Evolutionary conservation across 495 filamentous ascomycete genomes (phyloP), one percentile per base, ranked within the genome.

Genomic region (Talaromyces stipitatus): DNA sequence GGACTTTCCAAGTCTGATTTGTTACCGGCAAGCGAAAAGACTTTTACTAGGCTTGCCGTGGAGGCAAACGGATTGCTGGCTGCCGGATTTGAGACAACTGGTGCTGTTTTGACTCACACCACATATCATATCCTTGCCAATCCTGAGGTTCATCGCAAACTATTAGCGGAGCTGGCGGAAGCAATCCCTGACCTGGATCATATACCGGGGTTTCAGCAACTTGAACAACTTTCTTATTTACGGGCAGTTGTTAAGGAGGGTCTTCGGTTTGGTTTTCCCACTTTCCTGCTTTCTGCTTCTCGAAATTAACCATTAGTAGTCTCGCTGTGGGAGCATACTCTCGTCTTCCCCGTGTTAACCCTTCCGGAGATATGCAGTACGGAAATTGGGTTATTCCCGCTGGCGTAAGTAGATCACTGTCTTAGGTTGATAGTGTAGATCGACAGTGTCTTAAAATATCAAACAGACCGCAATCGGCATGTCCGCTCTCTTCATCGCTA

Each of bases 311-410:
- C 11, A 51, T 3, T 1, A 22, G 20, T 9, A 51, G 30, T 18
- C 55, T 48, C 18, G n/a, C 55, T 26, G 22, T 41, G 10, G 48
- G 48, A 50, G 30, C 55, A 18, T 50, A 23, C 7, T 33, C 55
- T 51, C 48, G 41, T 38, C 22, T 36, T 58, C 50, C 55, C 7
- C 38, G 55, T 4, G 23, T 50, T 9, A 30, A 48, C 23, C 55
- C 9, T 7, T 12, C 22, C 30, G 41, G 50, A 26, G 52, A 26
- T 24, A 26, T 79, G 10, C 36, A 65, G 1, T 77, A 75, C 60
- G 54, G 59, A 5, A 60, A 76, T 9, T 81, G 76, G 75, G 57
- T 60, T 3, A 81, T 82, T 46, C 78, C 77, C 1, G 61, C 72
- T 1, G 76, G 74, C 14, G 65, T 69, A 64, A 43, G 59, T 50